Base-by-base conservation (phyloP, 1,139 yeast genomes). In the Debaryomyces singareniensis region DNA sequence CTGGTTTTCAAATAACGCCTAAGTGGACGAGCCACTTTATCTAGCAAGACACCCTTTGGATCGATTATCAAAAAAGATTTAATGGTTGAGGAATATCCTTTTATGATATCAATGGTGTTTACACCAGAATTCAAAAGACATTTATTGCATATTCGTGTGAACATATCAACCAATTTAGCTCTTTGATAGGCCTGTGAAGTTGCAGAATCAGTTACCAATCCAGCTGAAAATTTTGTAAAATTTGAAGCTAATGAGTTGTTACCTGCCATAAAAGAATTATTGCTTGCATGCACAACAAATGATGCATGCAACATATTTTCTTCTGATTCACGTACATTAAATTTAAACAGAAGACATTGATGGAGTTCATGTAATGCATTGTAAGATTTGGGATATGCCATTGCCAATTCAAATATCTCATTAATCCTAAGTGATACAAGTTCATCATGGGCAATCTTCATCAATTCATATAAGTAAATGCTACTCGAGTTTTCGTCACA, bases 11-110 rank as follows among this genome's bases (percentile, higher is more conserved):
- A 60, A 44, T 74, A 75, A 25, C 71, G 53, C 29, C 94, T 57
- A 4, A 85, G 80, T 0, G 93, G 93, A 20, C 89, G 55, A 1
- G 83, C 75, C 1, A 82, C 93, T 36, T 75, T 75, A 49, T 85
- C 95, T 7, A 86, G 58, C 9, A 86, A 54, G 0, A 86, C 94
- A 0, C 96, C 96, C 26, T 84, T 70, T 2, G 95, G 95, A 45
- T 91, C 97, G n/a, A 91, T 62, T 0, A 80, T 58, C 16, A 82
- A 53, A 38, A 91, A 85, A 0, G 89, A 69, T 39, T 75, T 70
- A 29, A 89, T 81, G 1, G 93, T 77, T 15, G 78, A 71, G 3
- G 83, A 76, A 47, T 85, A 89, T 27, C 72, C 72, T 2, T 75
- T 56, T 15, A 91, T 71, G 3, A 87, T 79, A 34, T 80, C 87